These are phyloP conservation scores for Phytophthora kernoviae DNA, from an alignment of 352 stramenopile genomes.

Conservation along the genomic window DNA sequence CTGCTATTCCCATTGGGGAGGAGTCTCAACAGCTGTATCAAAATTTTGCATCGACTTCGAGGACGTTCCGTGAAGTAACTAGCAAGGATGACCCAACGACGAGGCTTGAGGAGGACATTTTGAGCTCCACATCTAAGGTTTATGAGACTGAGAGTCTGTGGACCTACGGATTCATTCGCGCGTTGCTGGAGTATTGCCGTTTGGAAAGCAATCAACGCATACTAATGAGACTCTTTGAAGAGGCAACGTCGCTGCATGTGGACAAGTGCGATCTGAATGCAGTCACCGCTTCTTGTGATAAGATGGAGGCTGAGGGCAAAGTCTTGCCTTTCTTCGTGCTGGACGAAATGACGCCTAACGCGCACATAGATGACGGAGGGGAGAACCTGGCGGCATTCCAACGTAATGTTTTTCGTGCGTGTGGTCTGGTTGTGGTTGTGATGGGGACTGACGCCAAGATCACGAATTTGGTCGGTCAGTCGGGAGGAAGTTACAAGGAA, in stretches of 20 bases:
- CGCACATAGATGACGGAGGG: neutral
- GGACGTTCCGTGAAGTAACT: neutral
- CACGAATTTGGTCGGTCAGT: conserved; percentile 4
- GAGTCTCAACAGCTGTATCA: neutral
- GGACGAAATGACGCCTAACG: neutral
- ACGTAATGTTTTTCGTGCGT: conserved; percentile 33
- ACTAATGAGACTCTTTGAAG: neutral
- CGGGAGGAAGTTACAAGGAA: neutral
- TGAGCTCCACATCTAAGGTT: neutral
- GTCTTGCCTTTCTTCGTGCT: neutral
- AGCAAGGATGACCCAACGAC: neutral
- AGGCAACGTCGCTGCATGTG: neutral
- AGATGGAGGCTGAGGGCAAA: neutral
- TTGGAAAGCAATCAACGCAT: neutral
- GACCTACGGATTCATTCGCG: conserved; percentile 9
- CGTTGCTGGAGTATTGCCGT: neutral
- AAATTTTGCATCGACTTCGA: conserved; percentile 3
- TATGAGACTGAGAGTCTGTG: neutral
- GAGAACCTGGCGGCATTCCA: conserved; percentile 30
- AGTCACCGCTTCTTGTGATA: neutral
- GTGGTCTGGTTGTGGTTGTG: conserved; percentile 28
- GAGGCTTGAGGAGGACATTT: neutral
- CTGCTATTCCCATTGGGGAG: neutral
- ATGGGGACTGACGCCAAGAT: conserved; percentile 33
- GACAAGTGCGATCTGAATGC: neutral